These are phyloP conservation scores for Bifiguratus adelaidae DNA, from an alignment of 192 early-diverging fungal species.

Conservation along the genomic window DNA sequence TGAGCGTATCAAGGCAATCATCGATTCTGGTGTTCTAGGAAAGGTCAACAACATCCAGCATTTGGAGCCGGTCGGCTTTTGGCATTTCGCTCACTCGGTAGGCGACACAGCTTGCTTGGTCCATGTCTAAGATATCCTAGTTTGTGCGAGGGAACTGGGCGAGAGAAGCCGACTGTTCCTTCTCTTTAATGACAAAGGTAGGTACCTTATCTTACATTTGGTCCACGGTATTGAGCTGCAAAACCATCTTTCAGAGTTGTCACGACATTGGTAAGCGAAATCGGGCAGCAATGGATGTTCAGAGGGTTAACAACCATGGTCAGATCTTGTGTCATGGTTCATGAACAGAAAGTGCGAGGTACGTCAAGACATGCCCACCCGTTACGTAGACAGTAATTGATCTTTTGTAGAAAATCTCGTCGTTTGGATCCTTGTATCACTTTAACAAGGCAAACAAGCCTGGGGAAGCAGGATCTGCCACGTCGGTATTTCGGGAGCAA, in stretches of 20 bases:
- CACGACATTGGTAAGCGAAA: slow-evolving; percentile 19
- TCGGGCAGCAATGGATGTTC: too few relatives aligned
- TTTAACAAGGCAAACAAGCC: slow-evolving; percentile 47
- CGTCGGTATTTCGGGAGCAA: too few relatives aligned
- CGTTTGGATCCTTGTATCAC: slow-evolving; percentile 48
- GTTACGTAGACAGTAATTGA: too few relatives aligned
- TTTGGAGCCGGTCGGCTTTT: slow-evolving; percentile 54
- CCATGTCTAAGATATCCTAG: too few relatives aligned
- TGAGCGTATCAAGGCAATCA: slow-evolving; percentile 35
- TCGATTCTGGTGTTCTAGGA: slow-evolving; percentile 39
- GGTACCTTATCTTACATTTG: background rate
- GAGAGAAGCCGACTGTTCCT: slow-evolving; percentile 36
- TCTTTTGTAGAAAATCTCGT: slow-evolving; percentile 24
- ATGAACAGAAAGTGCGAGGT: too few relatives aligned
- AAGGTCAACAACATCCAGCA: slow-evolving; percentile 53
- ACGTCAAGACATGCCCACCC: too few relatives aligned
- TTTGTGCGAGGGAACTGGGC: slow-evolving; percentile 57
- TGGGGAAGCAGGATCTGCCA: slow-evolving; percentile 37
- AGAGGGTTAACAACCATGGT: too few relatives aligned
- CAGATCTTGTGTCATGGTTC: too few relatives aligned
- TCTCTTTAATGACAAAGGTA: slow-evolving; percentile 56
- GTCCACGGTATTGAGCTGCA: too few relatives aligned
- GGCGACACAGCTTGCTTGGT: too few relatives aligned
- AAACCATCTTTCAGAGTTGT: slow-evolving; percentile 3
- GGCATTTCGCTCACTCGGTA: slow-evolving; percentile 53